Conservation (phyloP, 2,329 filamentous ascomycete species). For the Sphaerostilbella broomeana region DNA sequence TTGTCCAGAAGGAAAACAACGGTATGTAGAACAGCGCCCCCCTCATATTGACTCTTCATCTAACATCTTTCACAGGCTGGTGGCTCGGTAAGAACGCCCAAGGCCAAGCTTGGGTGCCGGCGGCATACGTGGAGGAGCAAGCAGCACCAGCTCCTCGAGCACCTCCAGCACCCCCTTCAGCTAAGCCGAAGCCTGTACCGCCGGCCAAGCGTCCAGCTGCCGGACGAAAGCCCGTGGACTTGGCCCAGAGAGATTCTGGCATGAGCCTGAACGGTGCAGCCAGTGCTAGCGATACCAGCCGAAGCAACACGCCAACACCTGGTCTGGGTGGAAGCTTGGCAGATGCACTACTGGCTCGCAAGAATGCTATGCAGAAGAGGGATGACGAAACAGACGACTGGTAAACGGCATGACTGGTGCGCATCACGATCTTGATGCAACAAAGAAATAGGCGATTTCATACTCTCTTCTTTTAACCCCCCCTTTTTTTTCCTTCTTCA, state of each 20-base stretch:
- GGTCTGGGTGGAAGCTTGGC: conserved; percentile 69
- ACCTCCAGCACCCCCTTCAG: conserved; percentile 61
- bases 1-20: conserved; percentile 92
- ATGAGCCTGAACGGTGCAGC: conserved; percentile 51
- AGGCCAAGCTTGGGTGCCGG: conserved; percentile 88
- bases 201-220: conserved; percentile 73
- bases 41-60: conserved; percentile 8
- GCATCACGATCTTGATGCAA: conserved; percentile 5
- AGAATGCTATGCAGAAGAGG: conserved; percentile 68
- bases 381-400: conserved; percentile 65
- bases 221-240: conserved; percentile 62
- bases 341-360: conserved; percentile 69
- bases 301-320: conserved; percentile 64
- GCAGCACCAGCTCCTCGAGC: conserved; percentile 61
- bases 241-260: conserved; percentile 65
- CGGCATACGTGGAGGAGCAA: conserved; percentile 88
- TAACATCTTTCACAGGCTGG: conserved; percentile 64
- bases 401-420: conserved; percentile 31
- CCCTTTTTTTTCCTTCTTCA: background rate
- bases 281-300: conserved; percentile 54
- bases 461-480: conserved; percentile 15
- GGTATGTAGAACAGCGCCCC: conserved; percentile 50
- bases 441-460: conserved; percentile 9
- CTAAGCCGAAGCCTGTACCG: conserved; percentile 60
- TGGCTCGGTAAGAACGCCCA: conserved; percentile 75